Percentiles rank a stretch among this genome's conserved stretches.
phyloP scores from a whole-genome alignment of 495 filamentous ascomycete genomes.

The Aspergillus leporis region DNA sequence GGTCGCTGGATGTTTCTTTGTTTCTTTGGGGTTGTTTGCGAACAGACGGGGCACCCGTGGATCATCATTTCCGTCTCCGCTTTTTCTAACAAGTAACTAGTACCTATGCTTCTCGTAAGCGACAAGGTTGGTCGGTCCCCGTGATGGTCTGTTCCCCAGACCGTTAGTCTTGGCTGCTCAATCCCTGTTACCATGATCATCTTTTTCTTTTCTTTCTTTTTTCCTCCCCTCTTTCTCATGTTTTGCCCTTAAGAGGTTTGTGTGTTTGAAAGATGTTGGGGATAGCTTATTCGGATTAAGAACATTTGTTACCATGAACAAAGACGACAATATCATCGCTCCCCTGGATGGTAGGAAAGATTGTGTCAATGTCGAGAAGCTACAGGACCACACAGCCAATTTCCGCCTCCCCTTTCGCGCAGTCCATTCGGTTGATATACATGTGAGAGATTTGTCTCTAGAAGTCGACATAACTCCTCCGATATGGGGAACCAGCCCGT shows the following conservation, averaged over 20 bases:
- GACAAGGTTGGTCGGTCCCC: not conserved
- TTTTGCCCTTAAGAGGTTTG: not conserved
- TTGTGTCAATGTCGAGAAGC: not conserved
- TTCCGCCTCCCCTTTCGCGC: constrained; percentile 56
- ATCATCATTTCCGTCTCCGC: no score
- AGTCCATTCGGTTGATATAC: constrained; percentile 60
- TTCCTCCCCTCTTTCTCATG: not conserved
- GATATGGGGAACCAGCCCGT: constrained; percentile 33
- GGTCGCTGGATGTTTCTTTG: no score
- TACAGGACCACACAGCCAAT: constrained; percentile 5
- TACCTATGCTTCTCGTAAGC: no score
- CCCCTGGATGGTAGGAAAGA: not conserved
- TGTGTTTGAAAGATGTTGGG: not conserved
- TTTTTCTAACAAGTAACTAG: no score
- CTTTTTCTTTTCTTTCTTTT: not conserved
- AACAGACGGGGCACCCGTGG: no score
- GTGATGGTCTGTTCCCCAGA: not conserved
- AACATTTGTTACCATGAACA: not conserved
- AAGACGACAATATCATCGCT: not conserved
- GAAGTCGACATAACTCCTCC: constrained; percentile 52
- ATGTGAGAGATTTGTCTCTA: constrained; percentile 55
- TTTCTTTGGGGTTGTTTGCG: no score
- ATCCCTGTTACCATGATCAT: not conserved
- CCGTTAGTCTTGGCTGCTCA: not conserved
- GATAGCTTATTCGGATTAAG: not conserved